Evolutionary conservation across 2,329 filamentous ascomycete species (phyloP), one percentile per base, ranked within the genome.

Genomic region (Aspergillus pseudoviridinutans): DNA sequence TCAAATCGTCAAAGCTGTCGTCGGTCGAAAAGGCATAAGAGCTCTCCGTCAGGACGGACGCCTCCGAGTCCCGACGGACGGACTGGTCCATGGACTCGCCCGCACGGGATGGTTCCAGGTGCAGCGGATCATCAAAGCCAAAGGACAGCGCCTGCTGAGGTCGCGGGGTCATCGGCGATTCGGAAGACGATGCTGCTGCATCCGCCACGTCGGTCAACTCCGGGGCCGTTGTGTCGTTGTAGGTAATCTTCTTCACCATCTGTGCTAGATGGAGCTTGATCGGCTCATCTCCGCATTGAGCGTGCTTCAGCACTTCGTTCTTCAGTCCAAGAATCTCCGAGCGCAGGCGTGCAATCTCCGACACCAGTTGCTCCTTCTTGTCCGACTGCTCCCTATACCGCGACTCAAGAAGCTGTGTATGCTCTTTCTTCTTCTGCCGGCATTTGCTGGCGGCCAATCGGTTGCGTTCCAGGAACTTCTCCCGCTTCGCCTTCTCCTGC

Each of bases 371-470:
- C 22, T 67, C 63, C 49, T 72, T 74, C 53, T 70, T 70, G 25
- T 71, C 65, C 4, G 72, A 73, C 20, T 74, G 68, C 47, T 74
- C 69, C 27, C 73, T 71, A 58, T 66, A 75, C 2, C 64, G 65
- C 10, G 56, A 71, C 61, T 85, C 82, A 14, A 85, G 77, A 41
- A 75, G 66, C 55, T 79, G 74, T 38, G 79, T 81, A 64, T 82
- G 82, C 59, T 82, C 80, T 70, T 85, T 85, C 72, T 85, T 85
- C 75, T 85, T 85, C 64, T 82, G 79, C n/a, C 83, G 80, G 68
- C 83, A 86, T 63, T 85, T 86, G 67, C 81, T 82, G 4, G 83
- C 83, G 2, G 83, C 83, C 1, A 84, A 70, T 2, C 83, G 79
- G 63, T 86, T 86, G 63, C 84, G 81, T 66, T 85, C 82, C 22